Percentiles rank a stretch among this genome's conserved stretches.
These are phyloP conservation scores for Capsicum pubescens DNA, from an alignment of 257 asterid species.

Conservation along the genomic window DNA sequence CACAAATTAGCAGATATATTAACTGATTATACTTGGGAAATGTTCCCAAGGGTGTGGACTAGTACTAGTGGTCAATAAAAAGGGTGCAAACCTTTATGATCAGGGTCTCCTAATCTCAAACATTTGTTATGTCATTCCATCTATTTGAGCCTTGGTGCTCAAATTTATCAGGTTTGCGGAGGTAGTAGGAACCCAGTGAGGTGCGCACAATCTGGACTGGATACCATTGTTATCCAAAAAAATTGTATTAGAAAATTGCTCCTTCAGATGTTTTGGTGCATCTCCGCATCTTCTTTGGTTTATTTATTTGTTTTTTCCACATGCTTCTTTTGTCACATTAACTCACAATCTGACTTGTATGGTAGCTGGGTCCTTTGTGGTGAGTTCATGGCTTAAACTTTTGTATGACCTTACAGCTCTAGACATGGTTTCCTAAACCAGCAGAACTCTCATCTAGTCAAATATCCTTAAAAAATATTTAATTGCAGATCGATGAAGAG, in stretches of 20 bases:
- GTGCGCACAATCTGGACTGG: not conserved
- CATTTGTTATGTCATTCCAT: not conserved
- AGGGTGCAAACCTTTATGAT: not conserved
- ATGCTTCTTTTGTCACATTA: slow-evolving; percentile 2
- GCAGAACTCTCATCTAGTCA: slow-evolving; percentile 13
- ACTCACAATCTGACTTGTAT: slow-evolving; percentile 18
- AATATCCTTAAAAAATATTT: slow-evolving; percentile 17
- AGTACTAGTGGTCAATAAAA: not conserved
- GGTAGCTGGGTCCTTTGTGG: not conserved
- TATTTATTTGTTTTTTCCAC: not conserved
- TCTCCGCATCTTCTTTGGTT: not conserved
- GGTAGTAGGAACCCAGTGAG: not conserved
- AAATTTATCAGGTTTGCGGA: not conserved
- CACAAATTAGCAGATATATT: not conserved
- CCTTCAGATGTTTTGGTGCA: slow-evolving; percentile 5
- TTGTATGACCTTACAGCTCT: slow-evolving; percentile 12
- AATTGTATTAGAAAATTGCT: not conserved
- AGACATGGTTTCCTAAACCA: not conserved
- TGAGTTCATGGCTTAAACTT: not conserved
- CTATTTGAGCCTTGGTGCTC: not conserved
- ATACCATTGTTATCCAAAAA: not conserved
- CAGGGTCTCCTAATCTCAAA: slow-evolving; percentile 1
- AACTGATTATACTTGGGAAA: not conserved
- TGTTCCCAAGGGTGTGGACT: not conserved
- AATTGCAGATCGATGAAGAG: slow-evolving; percentile 85